Conservation (phyloP, 1,284 basidiomycete species). For the Pyrrhoderma noxium region DNA sequence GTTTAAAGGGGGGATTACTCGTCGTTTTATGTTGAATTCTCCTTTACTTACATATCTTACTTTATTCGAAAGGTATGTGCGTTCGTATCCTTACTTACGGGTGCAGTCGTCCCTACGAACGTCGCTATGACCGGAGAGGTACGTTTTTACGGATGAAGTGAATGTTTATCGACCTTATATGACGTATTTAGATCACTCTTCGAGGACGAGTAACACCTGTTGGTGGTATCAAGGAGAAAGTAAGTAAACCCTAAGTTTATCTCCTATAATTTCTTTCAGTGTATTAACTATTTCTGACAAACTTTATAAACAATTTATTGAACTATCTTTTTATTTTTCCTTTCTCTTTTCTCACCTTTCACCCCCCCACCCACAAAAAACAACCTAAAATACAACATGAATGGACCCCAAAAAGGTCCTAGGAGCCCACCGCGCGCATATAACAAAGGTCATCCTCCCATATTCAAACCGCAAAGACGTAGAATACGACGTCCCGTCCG, state of each 20-base stretch:
- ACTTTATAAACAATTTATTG: too few relatives aligned
- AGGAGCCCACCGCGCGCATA: slow-evolving; percentile 77
- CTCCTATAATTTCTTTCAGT: too few relatives aligned
- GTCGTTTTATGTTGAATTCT: too few relatives aligned
- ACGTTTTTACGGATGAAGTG: too few relatives aligned
- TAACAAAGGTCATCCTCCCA: slow-evolving; percentile 77
- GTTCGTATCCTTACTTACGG: slow-evolving; percentile 75
- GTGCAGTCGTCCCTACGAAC: slow-evolving; percentile 59
- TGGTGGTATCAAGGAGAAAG: slow-evolving; percentile 79
- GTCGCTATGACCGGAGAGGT: slow-evolving; percentile 72
- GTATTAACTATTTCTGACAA: too few relatives aligned
- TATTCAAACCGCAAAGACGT: slow-evolving; percentile 80
- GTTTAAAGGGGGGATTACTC: too few relatives aligned
- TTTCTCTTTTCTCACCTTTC: background rate
- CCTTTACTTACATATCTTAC: background rate
- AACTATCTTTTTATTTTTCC: background rate
- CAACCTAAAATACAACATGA: background rate
- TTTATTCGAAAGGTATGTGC: slow-evolving; percentile 56
- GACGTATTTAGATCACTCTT: slow-evolving; percentile 48
- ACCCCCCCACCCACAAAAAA: slow-evolving; percentile 5
- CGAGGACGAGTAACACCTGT: slow-evolving; percentile 75
- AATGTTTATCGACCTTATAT: background rate
- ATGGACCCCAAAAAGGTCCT: slow-evolving; percentile 40
- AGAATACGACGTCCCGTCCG: slow-evolving; percentile 71
- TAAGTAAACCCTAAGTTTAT: slow-evolving; percentile 23